Evolutionary conservation across 495 filamentous ascomycete genomes (phyloP).

Genomic region (Xylaria acuta): DNA sequence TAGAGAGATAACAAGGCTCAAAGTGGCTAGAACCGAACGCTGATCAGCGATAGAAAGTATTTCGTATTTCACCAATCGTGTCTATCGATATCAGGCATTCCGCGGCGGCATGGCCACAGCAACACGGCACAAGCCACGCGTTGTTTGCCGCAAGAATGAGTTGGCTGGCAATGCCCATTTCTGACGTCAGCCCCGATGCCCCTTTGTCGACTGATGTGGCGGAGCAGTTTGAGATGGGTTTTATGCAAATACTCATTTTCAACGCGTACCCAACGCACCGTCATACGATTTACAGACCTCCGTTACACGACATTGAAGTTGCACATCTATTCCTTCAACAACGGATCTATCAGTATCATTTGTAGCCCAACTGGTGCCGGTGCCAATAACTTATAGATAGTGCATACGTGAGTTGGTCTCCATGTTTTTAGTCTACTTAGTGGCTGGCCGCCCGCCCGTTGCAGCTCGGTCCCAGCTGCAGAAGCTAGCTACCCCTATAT

Average conservation of each 20-base stretch:
- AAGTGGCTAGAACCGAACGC: too few relatives aligned
- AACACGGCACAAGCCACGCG: background rate
- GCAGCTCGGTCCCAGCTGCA: background rate
- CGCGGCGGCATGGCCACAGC: too few relatives aligned
- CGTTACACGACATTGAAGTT: background rate
- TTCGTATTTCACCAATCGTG: too few relatives aligned
- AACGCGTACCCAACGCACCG: background rate
- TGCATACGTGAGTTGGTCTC: background rate
- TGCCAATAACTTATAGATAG: background rate
- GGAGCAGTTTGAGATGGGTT: background rate
- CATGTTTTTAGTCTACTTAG: background rate
- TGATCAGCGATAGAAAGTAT: too few relatives aligned
- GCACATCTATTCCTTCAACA: background rate
- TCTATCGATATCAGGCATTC: too few relatives aligned
- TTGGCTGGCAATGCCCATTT: background rate
- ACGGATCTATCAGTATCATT: background rate
- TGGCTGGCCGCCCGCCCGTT: background rate
- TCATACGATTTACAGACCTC: background rate
- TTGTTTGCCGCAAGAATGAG: background rate
- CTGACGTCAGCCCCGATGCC: background rate
- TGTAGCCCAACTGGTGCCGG: background rate
- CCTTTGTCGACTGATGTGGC: conserved; percentile 5
- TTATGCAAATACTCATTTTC: background rate
- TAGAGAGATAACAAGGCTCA: too few relatives aligned
- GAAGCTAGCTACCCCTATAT: background rate